phyloP scores from a whole-genome alignment of 179 eudicot genomes.

The Dionaea muscipula region DNA sequence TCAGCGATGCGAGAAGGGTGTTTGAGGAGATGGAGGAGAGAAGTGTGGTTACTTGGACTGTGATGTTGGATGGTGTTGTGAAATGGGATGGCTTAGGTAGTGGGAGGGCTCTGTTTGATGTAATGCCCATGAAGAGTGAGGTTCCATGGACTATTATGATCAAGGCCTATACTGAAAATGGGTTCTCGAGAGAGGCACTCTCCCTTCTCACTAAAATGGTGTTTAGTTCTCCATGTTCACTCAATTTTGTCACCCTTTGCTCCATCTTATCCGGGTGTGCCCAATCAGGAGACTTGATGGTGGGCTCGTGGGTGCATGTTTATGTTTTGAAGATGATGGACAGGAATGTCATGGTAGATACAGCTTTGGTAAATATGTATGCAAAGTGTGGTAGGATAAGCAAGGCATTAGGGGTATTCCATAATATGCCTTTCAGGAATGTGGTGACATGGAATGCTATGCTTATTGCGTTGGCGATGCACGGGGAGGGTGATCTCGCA shows the following conservation, averaged over 20 bases:
- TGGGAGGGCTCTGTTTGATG: conserved; percentile 24
- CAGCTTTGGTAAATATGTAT: conserved; percentile 34
- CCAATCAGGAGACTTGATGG: conserved; percentile 19
- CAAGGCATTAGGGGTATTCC: conserved; percentile 18
- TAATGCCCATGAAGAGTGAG: conserved; percentile 29
- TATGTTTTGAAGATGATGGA: conserved; percentile 18
- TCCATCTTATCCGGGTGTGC: conserved; percentile 24
- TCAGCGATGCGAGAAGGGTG: conserved; percentile 16
- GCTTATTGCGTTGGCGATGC: conserved; percentile 30
- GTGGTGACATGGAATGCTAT: conserved; percentile 35
- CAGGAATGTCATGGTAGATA: conserved; percentile 14
- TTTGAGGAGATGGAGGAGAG: conserved; percentile 24
- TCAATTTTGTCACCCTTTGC: conserved; percentile 16
- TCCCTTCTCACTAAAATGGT: conserved; percentile 20
- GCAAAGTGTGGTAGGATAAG: conserved; percentile 30
- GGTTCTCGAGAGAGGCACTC: conserved; percentile 21
- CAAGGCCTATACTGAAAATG: conserved; percentile 18
- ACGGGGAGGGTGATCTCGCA: conserved; percentile 18
- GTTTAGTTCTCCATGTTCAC: conserved; percentile 5
- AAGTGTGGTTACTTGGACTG: conserved; percentile 32
- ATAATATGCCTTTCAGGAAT: conserved; percentile 15
- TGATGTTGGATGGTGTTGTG: conserved; percentile 22
- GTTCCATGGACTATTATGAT: conserved; percentile 32
- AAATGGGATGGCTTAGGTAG: conserved; percentile 23
- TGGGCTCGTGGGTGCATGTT: conserved; percentile 27